A percentile compares a stretch with the other conserved stretches of the same genome.
Evolutionary conservation across 345 rosid species (phyloP).

Genomic region (Aegle marmelos): DNA sequence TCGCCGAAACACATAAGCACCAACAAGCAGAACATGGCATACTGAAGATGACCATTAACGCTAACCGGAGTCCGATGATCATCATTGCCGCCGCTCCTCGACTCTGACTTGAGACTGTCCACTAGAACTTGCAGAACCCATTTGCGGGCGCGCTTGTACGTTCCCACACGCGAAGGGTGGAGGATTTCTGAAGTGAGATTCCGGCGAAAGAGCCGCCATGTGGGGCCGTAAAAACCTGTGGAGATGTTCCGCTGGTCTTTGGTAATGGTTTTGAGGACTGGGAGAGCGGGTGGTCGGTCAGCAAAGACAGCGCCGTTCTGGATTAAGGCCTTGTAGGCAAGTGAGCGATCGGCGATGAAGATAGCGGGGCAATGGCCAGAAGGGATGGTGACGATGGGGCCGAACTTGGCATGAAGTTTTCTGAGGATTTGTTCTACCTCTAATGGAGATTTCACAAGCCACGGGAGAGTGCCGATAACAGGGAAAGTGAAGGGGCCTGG

Average conservation of each 20-base stretch:
- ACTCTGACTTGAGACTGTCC: neutral
- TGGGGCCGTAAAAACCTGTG: slow-evolving; percentile 20
- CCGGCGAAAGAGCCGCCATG: slow-evolving; percentile 20
- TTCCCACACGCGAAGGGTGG: slow-evolving; percentile 1
- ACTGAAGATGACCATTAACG: slow-evolving; percentile 1
- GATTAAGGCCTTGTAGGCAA: slow-evolving; percentile 23
- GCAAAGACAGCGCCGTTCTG: slow-evolving; percentile 9
- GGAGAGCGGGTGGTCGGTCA: neutral
- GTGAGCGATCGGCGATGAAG: slow-evolving; percentile 20
- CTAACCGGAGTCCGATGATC: neutral
- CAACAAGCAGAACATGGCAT: slow-evolving; percentile 10
- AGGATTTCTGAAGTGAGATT: slow-evolving; percentile 1
- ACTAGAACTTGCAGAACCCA: slow-evolving; percentile 21
- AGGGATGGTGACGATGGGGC: slow-evolving; percentile 19
- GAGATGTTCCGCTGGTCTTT: slow-evolving; percentile 12
- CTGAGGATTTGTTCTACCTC: slow-evolving; percentile 15
- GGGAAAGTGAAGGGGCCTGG: slow-evolving; percentile 22
- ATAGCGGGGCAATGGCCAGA: slow-evolving; percentile 11
- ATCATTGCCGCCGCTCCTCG: neutral
- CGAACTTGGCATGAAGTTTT: slow-evolving; percentile 6
- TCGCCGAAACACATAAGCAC: slow-evolving; percentile 13
- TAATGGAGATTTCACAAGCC: slow-evolving; percentile 3
- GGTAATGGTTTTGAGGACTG: neutral
- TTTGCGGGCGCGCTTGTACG: slow-evolving; percentile 11
- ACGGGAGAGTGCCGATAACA: neutral